phyloP scores from a whole-genome alignment of 495 filamentous ascomycete genomes.

The Daldinia grandis region DNA sequence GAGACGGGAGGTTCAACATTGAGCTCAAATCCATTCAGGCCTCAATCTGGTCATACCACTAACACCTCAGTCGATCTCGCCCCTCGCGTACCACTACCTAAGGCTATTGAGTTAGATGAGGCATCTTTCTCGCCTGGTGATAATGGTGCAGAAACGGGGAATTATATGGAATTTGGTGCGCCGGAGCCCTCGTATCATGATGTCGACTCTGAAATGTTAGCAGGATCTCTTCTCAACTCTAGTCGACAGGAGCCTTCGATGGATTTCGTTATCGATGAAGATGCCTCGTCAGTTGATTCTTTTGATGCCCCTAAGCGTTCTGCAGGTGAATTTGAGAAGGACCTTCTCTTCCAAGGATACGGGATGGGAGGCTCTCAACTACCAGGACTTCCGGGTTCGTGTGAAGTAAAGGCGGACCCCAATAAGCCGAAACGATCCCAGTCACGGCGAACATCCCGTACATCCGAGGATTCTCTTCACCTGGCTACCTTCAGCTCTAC shows the following conservation, averaged over 20 bases:
- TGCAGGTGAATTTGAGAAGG: slow-evolving; percentile 52
- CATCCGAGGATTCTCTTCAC: background rate
- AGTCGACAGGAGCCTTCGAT: slow-evolving; percentile 6
- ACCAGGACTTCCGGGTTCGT: slow-evolving; percentile 52
- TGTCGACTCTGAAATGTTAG: slow-evolving; percentile 23
- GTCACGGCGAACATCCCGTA: background rate
- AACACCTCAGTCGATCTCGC: slow-evolving; percentile 54
- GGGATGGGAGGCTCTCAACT: slow-evolving; percentile 46
- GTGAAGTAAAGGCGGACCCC: slow-evolving; percentile 29
- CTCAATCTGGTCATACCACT: slow-evolving; percentile 53
- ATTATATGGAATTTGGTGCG: background rate
- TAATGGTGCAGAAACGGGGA: background rate
- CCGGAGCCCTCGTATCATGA: slow-evolving; percentile 4
- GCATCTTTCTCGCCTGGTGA: background rate
- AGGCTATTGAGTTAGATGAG: slow-evolving; percentile 1
- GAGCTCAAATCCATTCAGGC: slow-evolving; percentile 52
- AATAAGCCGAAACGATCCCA: slow-evolving; percentile 1
- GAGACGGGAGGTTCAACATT: slow-evolving; percentile 49
- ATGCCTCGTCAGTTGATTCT: slow-evolving; percentile 45
- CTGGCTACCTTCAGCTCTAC: slow-evolving; percentile 17
- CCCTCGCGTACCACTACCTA: slow-evolving; percentile 14
- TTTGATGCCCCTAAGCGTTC: slow-evolving; percentile 41
- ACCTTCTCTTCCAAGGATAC: slow-evolving; percentile 56
- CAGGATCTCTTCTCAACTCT: slow-evolving; percentile 21
- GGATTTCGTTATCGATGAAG: slow-evolving; percentile 51